Evolutionary conservation across 768 basidiomycete genomes (phyloP).

Genomic region (Melanogaster broomeanus): DNA sequence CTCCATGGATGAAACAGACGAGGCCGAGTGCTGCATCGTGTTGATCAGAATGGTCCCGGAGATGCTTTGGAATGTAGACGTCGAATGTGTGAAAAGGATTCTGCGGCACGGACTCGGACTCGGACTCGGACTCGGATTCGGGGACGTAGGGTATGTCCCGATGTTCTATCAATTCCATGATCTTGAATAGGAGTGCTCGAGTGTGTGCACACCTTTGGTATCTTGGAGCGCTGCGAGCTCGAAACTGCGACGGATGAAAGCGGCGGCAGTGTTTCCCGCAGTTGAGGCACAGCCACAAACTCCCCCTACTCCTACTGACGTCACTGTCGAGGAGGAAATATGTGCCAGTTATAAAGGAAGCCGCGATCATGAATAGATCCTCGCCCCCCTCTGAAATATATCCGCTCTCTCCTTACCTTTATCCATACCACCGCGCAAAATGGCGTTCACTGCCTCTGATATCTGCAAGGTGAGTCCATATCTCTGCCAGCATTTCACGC

Average conservation of each 20-base stretch:
- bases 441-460: constrained; percentile 75
- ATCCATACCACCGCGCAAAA: constrained; percentile 27
- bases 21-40: constrained; percentile 36
- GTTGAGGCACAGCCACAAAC: constrained; percentile 11
- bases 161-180: constrained; percentile 14
- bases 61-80: constrained; percentile 42
- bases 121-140: too few relatives aligned
- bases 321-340: constrained; percentile 18
- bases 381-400: too few relatives aligned
- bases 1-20: constrained; percentile 78
- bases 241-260: neutral
- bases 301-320: constrained; percentile 26
- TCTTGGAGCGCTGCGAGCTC: neutral
- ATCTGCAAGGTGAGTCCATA: constrained; percentile 66
- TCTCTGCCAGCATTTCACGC: neutral
- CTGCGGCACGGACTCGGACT: constrained; percentile 8
- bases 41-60: neutral
- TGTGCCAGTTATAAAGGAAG: constrained; percentile 13
- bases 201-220: neutral
- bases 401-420: neutral
- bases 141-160: constrained; percentile 39
- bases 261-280: too few relatives aligned
- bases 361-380: neutral
- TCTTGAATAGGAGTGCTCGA: neutral
- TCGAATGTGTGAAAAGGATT: constrained; percentile 54